A percentile compares a stretch with the other conserved stretches of the same genome.
Evolutionary conservation across 305 asterid species (phyloP).

Genomic region (Rubia occidens): DNA sequence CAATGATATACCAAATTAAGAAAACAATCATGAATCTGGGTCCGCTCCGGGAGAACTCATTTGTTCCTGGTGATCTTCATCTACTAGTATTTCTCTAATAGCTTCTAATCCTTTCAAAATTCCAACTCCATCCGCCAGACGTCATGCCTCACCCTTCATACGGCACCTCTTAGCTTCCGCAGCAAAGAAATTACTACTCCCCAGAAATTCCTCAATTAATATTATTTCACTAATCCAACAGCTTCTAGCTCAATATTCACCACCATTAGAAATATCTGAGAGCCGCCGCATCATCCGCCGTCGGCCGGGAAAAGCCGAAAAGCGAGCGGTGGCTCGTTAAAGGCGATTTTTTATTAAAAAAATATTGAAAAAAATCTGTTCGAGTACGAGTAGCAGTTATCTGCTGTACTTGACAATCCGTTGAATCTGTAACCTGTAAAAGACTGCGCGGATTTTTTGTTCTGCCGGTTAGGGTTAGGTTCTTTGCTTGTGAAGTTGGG

Average conservation of each 20-base stretch:
- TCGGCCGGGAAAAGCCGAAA: neutral
- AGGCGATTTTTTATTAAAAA: neutral
- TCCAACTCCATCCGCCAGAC: neutral
- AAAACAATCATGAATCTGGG: constrained; percentile 2
- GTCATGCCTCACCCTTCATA: constrained; percentile 1
- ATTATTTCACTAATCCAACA: neutral
- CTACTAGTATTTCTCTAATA: too few species aligned
- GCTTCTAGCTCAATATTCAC: constrained; percentile 17
- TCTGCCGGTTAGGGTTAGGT: constrained; percentile 10
- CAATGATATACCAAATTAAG: neutral
- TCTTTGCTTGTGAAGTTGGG: neutral
- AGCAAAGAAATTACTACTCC: neutral
- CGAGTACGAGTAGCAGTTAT: neutral
- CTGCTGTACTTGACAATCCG: neutral
- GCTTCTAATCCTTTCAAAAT: neutral
- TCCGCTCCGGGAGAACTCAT: neutral
- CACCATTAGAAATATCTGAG: neutral
- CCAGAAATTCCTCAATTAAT: neutral
- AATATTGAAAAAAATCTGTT: too few species aligned
- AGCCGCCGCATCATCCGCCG: constrained; percentile 4
- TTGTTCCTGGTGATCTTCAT: constrained; percentile 2
- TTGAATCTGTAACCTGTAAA: constrained; percentile 7
- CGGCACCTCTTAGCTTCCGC: constrained; percentile 7
- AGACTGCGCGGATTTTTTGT: neutral
- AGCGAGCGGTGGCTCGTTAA: neutral